These are phyloP conservation scores for Suillus fuscotomentosus DNA, from an alignment of 768 basidiomycete genomes.

Conservation along the genomic window DNA sequence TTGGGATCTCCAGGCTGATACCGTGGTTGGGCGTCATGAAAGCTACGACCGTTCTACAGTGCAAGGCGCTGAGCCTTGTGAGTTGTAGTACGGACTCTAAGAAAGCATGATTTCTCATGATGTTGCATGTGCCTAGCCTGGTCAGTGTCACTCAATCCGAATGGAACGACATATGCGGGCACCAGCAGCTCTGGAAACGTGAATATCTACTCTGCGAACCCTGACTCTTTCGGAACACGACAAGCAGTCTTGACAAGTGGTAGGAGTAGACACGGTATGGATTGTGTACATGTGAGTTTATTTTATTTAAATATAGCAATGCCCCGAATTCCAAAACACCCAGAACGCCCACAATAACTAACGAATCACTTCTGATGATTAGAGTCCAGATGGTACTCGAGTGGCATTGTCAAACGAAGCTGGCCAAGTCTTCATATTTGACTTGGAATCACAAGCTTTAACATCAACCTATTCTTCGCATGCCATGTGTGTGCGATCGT, in stretches of 20 bases:
- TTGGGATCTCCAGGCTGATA: slow-evolving; percentile 67
- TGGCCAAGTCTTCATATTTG: slow-evolving; percentile 88
- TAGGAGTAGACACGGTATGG: slow-evolving; percentile 76
- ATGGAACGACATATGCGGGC: slow-evolving; percentile 69
- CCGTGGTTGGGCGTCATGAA: slow-evolving; percentile 63
- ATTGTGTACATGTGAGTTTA: slow-evolving; percentile 60
- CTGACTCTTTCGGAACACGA: slow-evolving; percentile 65
- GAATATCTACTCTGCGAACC: slow-evolving; percentile 66
- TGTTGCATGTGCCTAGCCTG: slow-evolving; percentile 51
- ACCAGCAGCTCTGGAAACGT: slow-evolving; percentile 73
- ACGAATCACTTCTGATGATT: slow-evolving; percentile 1
- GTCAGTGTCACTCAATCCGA: slow-evolving; percentile 81
- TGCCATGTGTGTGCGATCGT: slow-evolving; percentile 83
- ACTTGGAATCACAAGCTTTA: slow-evolving; percentile 66
- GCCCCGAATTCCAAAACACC: not conserved
- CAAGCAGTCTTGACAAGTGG: slow-evolving; percentile 61
- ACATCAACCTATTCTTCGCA: slow-evolving; percentile 79
- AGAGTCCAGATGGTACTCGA: slow-evolving; percentile 88
- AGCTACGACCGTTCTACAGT: slow-evolving; percentile 64
- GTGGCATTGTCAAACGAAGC: slow-evolving; percentile 82
- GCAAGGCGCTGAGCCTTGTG: slow-evolving; percentile 65
- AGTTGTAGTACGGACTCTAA: slow-evolving; percentile 26
- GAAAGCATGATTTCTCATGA: not conserved
- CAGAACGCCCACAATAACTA: not conserved
- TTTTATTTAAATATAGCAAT: not conserved